Conservation (phyloP, 306 rosid species). For the Lathyrus sativus region DNA sequence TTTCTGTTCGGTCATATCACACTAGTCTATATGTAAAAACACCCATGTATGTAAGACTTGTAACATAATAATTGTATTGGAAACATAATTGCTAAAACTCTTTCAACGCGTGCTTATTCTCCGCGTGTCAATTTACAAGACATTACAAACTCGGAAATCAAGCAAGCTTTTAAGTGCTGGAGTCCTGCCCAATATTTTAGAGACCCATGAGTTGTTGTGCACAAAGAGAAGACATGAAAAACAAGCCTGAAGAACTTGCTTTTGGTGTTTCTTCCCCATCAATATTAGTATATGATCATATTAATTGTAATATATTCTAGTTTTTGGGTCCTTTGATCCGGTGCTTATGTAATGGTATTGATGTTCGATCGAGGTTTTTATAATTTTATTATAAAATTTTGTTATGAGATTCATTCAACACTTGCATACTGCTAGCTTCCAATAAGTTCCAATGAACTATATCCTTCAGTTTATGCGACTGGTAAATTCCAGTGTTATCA, state of each 20-base stretch:
- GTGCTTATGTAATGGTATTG: background rate
- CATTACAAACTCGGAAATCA: background rate
- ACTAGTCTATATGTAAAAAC: background rate
- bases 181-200: background rate
- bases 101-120: background rate
- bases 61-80: background rate
- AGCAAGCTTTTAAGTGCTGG: background rate
- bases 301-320: background rate
- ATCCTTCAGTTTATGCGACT: background rate
- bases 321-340: background rate
- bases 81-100: background rate
- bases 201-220: background rate
- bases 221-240: conserved; percentile 1
- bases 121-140: background rate
- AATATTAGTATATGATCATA: conserved; percentile 1
- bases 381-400: background rate
- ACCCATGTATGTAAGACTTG: background rate
- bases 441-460: conserved; percentile 26
- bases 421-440: conserved; percentile 8
- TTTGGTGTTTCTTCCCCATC: background rate
- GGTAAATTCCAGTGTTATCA: background rate
- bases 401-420: background rate
- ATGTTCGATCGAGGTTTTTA: background rate
- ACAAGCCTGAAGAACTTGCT: background rate
- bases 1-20: background rate